Base-by-base conservation (phyloP, 2,329 filamentous ascomycete genomes). In the Thermothelomyces thermophilus region DNA sequence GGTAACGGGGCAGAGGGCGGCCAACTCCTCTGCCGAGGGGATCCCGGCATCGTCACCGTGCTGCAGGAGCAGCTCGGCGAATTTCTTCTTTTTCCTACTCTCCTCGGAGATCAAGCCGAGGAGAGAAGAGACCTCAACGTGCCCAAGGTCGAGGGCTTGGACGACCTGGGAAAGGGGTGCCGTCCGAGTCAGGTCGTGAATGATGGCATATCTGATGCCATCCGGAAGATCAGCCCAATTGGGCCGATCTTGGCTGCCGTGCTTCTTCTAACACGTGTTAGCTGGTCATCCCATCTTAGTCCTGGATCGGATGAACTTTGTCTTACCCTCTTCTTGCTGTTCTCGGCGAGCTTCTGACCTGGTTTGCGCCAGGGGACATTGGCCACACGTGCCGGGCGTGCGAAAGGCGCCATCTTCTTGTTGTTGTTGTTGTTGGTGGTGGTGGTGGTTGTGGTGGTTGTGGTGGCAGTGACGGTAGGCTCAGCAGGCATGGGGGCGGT, bases 181-280 rank as follows among this genome's bases (percentile, higher is more conserved):
- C 11, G 41, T 36, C 16, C 35, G 19, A 8, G 52, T 52, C 34
- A 61, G 31, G 16, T 60, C 56, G 17, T 48, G 41, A 14, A 59
- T 16, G 40, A 63, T 57, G 24, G 58, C 50, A 19, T 56, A 60
- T 43, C 61, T 56, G 44, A 59, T 52, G 16, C 52, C 50, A 16
- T 56, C 41, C 4, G 56, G 37, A 10, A 64, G 56, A 26, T 50
- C 39, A 0, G 43, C 10, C 61, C 61, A 64, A 20, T 49, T 39
- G 8, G 48, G 41, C 24, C 9, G n/a, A 13, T 5, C 24, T 5
- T 11, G 22, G 35, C 10, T 13, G 28, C 2, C 30, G 40, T 1
- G 28, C 37, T 2, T 14, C 6, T 14, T 14, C 44, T 47, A 22
- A n/a, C 11, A 20, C 34, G 28, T 31, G 44, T 47, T 34, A 43